Evolutionary conservation across 805 yeast genomes (phyloP).

Genomic region (Maudiozyma turicensis): DNA sequence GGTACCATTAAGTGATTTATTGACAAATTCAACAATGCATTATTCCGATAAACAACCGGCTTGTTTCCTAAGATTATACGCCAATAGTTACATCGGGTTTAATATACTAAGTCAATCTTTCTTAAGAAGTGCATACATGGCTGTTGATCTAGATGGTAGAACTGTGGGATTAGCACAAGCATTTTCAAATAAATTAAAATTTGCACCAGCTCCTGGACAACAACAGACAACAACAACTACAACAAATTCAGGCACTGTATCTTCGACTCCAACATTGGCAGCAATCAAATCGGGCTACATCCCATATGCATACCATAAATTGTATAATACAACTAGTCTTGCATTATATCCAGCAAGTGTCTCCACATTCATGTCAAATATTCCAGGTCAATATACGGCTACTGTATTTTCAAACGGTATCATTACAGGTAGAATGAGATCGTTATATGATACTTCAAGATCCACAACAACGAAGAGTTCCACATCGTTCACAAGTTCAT

Average conservation of each 20-base stretch:
- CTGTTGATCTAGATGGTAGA: slow-evolving; percentile 51
- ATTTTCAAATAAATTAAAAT: not conserved
- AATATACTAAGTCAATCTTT: slow-evolving; percentile 51
- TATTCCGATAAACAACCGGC: slow-evolving; percentile 49
- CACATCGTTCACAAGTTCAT: slow-evolving; percentile 6
- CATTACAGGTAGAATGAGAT: slow-evolving; percentile 21
- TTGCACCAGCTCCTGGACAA: not conserved
- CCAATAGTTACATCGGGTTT: slow-evolving; percentile 40
- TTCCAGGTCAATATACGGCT: slow-evolving; percentile 26
- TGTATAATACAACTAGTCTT: slow-evolving; percentile 11
- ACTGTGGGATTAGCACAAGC: slow-evolving; percentile 50
- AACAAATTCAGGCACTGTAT: not conserved
- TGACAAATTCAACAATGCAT: slow-evolving; percentile 34
- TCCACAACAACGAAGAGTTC: slow-evolving; percentile 7
- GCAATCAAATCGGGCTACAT: slow-evolving; percentile 35
- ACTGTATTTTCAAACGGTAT: slow-evolving; percentile 26
- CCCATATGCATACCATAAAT: slow-evolving; percentile 40
- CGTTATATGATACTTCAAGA: slow-evolving; percentile 25
- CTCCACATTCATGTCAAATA: slow-evolving; percentile 8
- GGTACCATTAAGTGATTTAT: slow-evolving; percentile 41
- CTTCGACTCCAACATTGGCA: slow-evolving; percentile 2
- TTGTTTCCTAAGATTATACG: slow-evolving; percentile 44
- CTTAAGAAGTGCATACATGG: slow-evolving; percentile 43
- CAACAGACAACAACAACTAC: not conserved
- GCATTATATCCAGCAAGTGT: slow-evolving; percentile 1